Percentiles rank a stretch among this genome's conserved stretches.
These are phyloP conservation scores for Phellopilus nigrolimitatus DNA, from an alignment of 1,284 basidiomycete species.

Conservation along the genomic window DNA sequence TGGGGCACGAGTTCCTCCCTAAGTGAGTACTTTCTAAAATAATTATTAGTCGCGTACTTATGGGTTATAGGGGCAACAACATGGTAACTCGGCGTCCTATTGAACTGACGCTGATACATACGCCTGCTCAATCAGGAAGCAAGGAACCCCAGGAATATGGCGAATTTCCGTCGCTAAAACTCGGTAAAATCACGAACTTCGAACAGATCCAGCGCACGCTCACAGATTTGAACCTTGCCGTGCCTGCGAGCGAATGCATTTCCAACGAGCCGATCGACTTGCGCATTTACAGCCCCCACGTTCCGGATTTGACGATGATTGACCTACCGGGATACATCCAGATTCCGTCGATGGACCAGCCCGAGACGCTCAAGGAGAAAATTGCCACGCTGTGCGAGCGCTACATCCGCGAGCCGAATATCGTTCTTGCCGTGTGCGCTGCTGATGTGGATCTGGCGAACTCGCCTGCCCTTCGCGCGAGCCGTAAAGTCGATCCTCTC, in stretches of 20 bases:
- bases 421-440: slow-evolving; percentile 96
- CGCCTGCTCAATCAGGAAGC: slow-evolving; percentile 51
- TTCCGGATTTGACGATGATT: slow-evolving; percentile 95
- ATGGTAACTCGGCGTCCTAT: slow-evolving; percentile 99
- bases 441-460: slow-evolving; percentile 99
- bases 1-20: slow-evolving; percentile 96
- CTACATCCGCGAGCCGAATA: slow-evolving; percentile 97
- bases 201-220: slow-evolving; percentile 86
- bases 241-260: slow-evolving; percentile 84
- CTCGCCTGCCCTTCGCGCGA: slow-evolving; percentile 91
- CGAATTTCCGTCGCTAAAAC: slow-evolving; percentile 87
- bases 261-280: slow-evolving; percentile 96
- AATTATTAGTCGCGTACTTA: background rate
- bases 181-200: slow-evolving; percentile 89
- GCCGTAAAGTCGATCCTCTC: slow-evolving; percentile 90
- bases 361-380: slow-evolving; percentile 91
- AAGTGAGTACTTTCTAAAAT: slow-evolving; percentile 57
- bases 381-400: slow-evolving; percentile 88
- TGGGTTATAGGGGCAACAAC: slow-evolving; percentile 78
- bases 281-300: slow-evolving; percentile 91
- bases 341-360: slow-evolving; percentile 92
- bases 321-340: slow-evolving; percentile 98
- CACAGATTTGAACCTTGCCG: slow-evolving; percentile 92
- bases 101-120: slow-evolving; percentile 95
- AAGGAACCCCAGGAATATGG: slow-evolving; percentile 80